Conservation (phyloP, 179 eudicot species). For the Nepenthes alata region DNA sequence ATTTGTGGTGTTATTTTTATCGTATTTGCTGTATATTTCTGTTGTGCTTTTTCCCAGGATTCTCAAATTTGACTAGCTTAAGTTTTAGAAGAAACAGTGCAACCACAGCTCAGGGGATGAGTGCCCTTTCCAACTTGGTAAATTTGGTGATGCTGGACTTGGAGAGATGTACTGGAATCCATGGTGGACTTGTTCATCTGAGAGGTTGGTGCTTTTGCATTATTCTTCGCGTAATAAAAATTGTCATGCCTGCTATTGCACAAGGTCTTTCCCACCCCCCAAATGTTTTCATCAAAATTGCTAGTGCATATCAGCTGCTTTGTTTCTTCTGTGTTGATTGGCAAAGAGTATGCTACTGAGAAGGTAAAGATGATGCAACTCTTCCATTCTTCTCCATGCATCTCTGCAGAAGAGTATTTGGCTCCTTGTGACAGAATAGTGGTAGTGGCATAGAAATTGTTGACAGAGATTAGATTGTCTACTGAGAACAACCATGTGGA, state of each 20-base stretch:
- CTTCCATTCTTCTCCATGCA: too few relatives aligned
- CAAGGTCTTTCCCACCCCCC: too few relatives aligned
- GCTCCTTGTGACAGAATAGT: too few relatives aligned
- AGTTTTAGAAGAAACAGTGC: conserved; percentile 48
- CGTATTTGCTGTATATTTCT: background rate
- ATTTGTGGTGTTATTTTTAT: background rate
- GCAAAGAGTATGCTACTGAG: too few relatives aligned
- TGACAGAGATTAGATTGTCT: too few relatives aligned
- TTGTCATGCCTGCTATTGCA: background rate
- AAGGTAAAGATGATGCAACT: too few relatives aligned
- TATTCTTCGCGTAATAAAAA: background rate
- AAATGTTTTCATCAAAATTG: too few relatives aligned
- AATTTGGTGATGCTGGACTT: conserved; percentile 62
- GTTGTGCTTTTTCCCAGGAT: conserved; percentile 30
- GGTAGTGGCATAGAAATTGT: too few relatives aligned
- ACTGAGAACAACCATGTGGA: too few relatives aligned
- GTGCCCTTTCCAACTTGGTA: conserved; percentile 35
- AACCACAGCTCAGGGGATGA: conserved; percentile 56
- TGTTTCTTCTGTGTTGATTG: too few relatives aligned
- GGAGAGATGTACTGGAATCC: conserved; percentile 64
- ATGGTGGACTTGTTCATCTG: conserved; percentile 69
- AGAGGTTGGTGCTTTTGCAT: conserved; percentile 31
- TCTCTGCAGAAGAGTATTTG: too few relatives aligned
- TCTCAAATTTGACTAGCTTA: conserved; percentile 45
- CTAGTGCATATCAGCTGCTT: too few relatives aligned